phyloP scores from a whole-genome alignment of 2,329 filamentous ascomycete species.

The Sporothrix humicola region DNA sequence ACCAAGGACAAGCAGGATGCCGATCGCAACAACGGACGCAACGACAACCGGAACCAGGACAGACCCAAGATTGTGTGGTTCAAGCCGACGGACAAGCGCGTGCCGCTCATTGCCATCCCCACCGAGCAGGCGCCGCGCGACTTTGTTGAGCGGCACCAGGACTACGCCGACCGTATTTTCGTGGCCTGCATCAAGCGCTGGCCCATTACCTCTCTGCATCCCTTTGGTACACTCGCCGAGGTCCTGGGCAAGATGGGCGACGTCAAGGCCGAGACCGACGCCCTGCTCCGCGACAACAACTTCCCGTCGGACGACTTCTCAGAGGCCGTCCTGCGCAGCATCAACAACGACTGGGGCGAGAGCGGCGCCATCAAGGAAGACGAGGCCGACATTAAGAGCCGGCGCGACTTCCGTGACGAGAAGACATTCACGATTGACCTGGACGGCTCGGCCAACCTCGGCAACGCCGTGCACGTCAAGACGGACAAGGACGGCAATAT shows the following conservation, averaged over 20 bases:
- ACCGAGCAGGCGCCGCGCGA: constrained; percentile 97
- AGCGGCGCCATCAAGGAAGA: constrained; percentile 69
- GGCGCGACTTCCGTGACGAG: constrained; percentile 89
- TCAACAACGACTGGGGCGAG: constrained; percentile 90
- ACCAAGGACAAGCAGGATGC: constrained; percentile 99
- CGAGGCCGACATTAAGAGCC: constrained; percentile 71
- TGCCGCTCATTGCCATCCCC: constrained; percentile 95
- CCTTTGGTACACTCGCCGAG: constrained; percentile 96
- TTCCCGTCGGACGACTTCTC: constrained; percentile 98
- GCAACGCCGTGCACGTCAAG: constrained; percentile 93
- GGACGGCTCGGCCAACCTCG: constrained; percentile 83
- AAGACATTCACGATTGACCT: constrained; percentile 91
- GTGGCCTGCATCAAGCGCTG: constrained; percentile 99
- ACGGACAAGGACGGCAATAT: constrained; percentile 80
- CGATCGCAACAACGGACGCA: constrained; percentile 54
- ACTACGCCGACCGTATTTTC: constrained; percentile 97
- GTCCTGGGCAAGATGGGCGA: constrained; percentile 97
- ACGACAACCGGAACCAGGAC: constrained; percentile 85
- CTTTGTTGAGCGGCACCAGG: constrained; percentile 98
- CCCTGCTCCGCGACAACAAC: constrained; percentile 96
- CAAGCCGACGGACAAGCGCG: constrained; percentile 98
- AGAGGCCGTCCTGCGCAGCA: constrained; percentile 90
- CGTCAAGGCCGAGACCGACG: constrained; percentile 96
- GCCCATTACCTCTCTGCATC: constrained; percentile 99
- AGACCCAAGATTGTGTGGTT: constrained; percentile 99